Conservation (phyloP, 495 filamentous ascomycete species). For the Cairneyella variabilis region DNA sequence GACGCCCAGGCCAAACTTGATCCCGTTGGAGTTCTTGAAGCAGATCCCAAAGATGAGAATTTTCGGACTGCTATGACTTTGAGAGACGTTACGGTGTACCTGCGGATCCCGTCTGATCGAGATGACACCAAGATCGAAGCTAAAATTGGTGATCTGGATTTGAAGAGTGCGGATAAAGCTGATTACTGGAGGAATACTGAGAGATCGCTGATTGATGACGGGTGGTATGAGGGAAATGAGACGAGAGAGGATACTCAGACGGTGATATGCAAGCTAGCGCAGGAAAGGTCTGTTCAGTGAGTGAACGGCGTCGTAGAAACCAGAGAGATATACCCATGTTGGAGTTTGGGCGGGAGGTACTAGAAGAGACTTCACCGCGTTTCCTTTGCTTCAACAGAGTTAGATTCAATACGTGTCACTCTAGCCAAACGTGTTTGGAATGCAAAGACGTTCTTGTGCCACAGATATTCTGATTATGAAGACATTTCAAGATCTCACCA, state of each 20-base stretch:
- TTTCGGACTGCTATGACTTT: slow-evolving; percentile 72
- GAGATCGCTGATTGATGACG: slow-evolving; percentile 55
- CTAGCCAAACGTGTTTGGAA: no score
- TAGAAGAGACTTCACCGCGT: no score
- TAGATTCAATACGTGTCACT: no score
- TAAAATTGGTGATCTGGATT: slow-evolving; percentile 80
- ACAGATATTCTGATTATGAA: no score
- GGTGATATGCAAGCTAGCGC: no score
- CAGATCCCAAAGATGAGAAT: slow-evolving; percentile 22
- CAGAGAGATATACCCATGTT: no score
- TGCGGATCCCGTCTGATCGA: slow-evolving; percentile 20
- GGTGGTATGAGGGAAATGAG: slow-evolving; percentile 67
- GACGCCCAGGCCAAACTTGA: slow-evolving; percentile 49
- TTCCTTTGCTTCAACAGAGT: no score
- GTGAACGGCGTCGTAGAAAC: no score
- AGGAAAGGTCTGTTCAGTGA: no score
- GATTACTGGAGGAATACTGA: slow-evolving; percentile 71
- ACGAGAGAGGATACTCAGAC: slow-evolving; percentile 20
- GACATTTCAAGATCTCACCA: no score
- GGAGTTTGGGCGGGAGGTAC: no score
- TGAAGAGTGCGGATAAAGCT: slow-evolving; percentile 73
- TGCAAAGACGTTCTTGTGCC: no score
- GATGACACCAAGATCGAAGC: slow-evolving; percentile 59
- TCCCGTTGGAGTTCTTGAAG: slow-evolving; percentile 36
- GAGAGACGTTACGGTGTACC: slow-evolving; percentile 80